Evolutionary conservation across 345 rosid genomes (phyloP).

Genomic region (Eucalyptus urophylla): DNA sequence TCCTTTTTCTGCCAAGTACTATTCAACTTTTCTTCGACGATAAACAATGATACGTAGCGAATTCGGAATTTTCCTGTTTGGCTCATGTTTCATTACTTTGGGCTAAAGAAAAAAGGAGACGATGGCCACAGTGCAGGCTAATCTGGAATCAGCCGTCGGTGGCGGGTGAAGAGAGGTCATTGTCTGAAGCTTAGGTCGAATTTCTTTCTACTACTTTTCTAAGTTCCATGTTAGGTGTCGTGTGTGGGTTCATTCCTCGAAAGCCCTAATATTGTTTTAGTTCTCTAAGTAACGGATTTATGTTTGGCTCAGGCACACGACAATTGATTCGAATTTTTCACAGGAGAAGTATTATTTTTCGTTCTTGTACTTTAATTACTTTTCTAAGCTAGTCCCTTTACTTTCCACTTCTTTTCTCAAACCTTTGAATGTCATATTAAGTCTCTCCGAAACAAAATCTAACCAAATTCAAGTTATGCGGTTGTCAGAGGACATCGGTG

Average conservation of each 20-base stretch:
- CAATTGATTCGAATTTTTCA: neutral
- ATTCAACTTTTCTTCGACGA: neutral
- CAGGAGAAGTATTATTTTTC: neutral
- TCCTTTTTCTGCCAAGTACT: neutral
- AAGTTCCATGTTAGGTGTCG: neutral
- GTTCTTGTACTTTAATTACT: neutral
- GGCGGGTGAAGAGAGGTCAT: neutral
- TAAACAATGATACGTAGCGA: neutral
- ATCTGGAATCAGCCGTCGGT: neutral
- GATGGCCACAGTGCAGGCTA: neutral
- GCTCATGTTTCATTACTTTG: neutral
- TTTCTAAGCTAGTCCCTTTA: neutral
- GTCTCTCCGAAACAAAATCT: neutral
- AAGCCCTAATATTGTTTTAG: neutral
- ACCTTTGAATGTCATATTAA: neutral
- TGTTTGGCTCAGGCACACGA: neutral
- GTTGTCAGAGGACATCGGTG: neutral
- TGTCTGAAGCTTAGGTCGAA: neutral
- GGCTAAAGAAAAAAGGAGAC: neutral
- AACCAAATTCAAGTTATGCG: neutral
- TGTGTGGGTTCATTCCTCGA: neutral
- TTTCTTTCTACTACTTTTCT: neutral
- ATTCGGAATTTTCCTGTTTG: neutral
- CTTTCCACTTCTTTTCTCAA: neutral
- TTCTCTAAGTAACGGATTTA: neutral